phyloP scores from a whole-genome alignment of 495 filamentous ascomycete species.

The Chaetomium cochliodes region DNA sequence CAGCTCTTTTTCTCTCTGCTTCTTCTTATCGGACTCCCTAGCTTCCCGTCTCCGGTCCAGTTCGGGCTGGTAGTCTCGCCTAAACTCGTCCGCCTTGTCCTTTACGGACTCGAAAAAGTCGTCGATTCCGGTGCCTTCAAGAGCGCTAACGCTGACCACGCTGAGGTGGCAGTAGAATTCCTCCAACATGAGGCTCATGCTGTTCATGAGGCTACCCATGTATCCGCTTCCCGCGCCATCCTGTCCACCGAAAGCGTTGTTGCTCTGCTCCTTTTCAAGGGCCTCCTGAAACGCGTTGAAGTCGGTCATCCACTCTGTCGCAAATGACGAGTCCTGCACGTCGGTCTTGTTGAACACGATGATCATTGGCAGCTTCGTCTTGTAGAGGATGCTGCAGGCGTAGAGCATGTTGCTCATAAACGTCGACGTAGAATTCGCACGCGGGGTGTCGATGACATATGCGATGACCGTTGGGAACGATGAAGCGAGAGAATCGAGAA shows the following conservation, averaged over 20 bases:
- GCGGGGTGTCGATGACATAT: constrained; percentile 95
- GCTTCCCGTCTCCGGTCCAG: constrained; percentile 74
- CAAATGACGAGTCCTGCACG: constrained; percentile 83
- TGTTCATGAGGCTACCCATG: constrained; percentile 94
- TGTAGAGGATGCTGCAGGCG: constrained; percentile 96
- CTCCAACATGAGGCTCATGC: constrained; percentile 95
- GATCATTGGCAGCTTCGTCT: constrained; percentile 97
- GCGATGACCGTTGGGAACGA: constrained; percentile 94
- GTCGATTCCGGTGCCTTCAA: constrained; percentile 87
- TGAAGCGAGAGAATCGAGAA: constrained; percentile 89
- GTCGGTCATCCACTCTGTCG: constrained; percentile 99
- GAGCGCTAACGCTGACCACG: constrained; percentile 88
- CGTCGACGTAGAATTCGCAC: constrained; percentile 85
- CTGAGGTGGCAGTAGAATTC: constrained; percentile 94
- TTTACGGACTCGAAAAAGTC: constrained; percentile 89
- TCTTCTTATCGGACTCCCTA: constrained; percentile 68
- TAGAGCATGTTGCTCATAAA: constrained; percentile 99
- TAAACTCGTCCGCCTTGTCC: constrained; percentile 85
- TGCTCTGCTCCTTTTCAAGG: constrained; percentile 72
- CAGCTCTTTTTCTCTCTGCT: constrained; percentile 72
- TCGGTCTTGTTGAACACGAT: constrained; percentile 99
- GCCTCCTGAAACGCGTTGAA: constrained; percentile 94
- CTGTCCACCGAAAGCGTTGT: constrained; percentile 70
- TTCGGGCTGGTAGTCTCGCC: constrained; percentile 87
- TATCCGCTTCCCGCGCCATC: constrained; percentile 85